Evolutionary conservation across 2,329 filamentous ascomycete genomes (phyloP), one percentile per base, ranked within the genome.

Genomic region (Xylaria sp.): DNA sequence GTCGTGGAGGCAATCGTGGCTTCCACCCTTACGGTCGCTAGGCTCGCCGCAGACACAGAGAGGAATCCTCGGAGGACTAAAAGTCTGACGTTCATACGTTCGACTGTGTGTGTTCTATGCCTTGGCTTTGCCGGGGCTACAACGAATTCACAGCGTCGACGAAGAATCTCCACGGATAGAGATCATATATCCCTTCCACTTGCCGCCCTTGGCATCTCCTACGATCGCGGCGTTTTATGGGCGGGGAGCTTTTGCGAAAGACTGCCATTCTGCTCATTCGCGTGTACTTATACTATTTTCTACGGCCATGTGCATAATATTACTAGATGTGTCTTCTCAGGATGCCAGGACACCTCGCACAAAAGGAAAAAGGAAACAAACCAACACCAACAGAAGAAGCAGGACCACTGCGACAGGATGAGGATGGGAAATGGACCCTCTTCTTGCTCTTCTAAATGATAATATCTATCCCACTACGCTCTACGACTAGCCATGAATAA

Each of bases 11-110:
- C 28, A 87, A 86, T 81, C 84, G 93, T 34, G 93, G 92, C 2
- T 97, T 89, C 81, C 93, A 97, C 79, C 94, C 94, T 39, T 97
- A 97, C 81, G 76, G 76, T 51, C 77, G 77, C 61, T 78, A 46
- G 13, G 34, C 34, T 46, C 76, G 69, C 46, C 50, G 44, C 70
- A 41, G 23, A 25, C 52, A 37, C 52, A 39, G n/a, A 28, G 28
- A 23, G 18, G 20, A 23, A 52, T 41, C 55, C 59, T 15, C n/a
- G 28, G 39, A 32, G 51, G 54, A 37, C 48, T 37, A n/a, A 59
- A 48, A 59, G 12, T 15, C 13, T 9, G 12, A 18, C n/a, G 6
- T 8, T 28, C 32, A 25, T n/a, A 15, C 58, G 37, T 56, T 25
- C 15, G 20, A 28, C 20, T 18, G 3, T 18, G 37, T 18, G 37